Evolutionary conservation across 2,329 filamentous ascomycete species (phyloP), one percentile per base, ranked within the genome.

Genomic region (Diaporthe nobilis): DNA sequence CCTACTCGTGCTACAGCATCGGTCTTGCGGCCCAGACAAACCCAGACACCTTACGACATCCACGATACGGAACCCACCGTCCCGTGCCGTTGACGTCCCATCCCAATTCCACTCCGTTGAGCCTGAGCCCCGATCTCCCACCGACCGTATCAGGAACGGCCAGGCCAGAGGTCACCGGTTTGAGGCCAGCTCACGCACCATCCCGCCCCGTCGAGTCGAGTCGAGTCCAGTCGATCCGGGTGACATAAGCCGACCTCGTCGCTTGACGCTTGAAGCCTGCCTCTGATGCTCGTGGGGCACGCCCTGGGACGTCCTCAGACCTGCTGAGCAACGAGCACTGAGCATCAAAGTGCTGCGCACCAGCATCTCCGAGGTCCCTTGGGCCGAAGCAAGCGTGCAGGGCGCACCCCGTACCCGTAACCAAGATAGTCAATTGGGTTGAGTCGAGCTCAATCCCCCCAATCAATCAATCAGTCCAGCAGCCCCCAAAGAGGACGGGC

Each of bases 91-190:
- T 37, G 28, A 60, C 57, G 57, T 61, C 12, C 57, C 57, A 61
- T 61, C 34, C 20, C 57, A 58, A 42, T 61, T 15, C 22, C 20
- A 60, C 20, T 12, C 57, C 31, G 57, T 39, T 34, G 42, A 65
- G 61, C 6, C 37, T 34, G 34, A 34, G 34, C 34, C 60, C 39
- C 42, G 60, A 47, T 20, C 60, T 31, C 42, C 15, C 60, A 31
- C 39, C 60, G 61, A 68, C 65, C 65, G 65, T 68, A 39, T 39
- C 65, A 68, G 65, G 65, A 68, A 68, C 65, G 65, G 65, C 65
- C 65, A 68, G 65, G 65, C 47, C 65, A 68, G 44, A 34, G 65
- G 65, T 37, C 65, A 39, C 42, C 61, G 31, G 28, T 39, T 25
- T 37, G 65, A 68, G 65, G 65, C 47, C 65, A 42, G 44, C 44